phyloP scores from a whole-genome alignment of 352 stramenopile genomes.

The Pilasporangium apinafurcum region DNA sequence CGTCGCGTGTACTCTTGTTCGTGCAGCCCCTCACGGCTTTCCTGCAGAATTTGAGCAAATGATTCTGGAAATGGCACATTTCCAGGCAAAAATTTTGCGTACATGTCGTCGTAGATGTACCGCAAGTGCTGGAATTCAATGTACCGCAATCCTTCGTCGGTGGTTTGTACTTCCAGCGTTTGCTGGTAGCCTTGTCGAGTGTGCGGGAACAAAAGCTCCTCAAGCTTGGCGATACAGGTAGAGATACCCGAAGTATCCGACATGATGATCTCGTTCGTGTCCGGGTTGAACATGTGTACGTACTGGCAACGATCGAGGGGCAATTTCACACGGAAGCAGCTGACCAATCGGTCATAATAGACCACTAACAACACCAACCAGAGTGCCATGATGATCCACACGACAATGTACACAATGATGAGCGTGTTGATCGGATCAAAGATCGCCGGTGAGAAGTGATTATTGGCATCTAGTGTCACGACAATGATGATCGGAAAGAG shows the following conservation, averaged over 20 bases:
- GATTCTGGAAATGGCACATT: constrained; percentile 6
- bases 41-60: constrained; percentile 4
- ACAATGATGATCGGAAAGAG: constrained; percentile 9
- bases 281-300: constrained; percentile 14
- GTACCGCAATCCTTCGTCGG: constrained; percentile 7
- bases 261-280: constrained; percentile 11
- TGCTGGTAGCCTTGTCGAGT: constrained; percentile 7
- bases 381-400: constrained; percentile 7
- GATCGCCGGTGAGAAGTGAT: constrained; percentile 2
- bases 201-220: constrained; percentile 6
- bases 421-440: constrained; percentile 8
- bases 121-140: constrained; percentile 17
- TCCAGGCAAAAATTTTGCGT: constrained; percentile 11
- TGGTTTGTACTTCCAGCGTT: constrained; percentile 8
- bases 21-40: constrained; percentile 6
- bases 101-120: constrained; percentile 14
- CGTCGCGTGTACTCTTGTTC: constrained; percentile 6
- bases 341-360: constrained; percentile 7
- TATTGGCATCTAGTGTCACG: constrained; percentile 8
- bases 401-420: constrained; percentile 10
- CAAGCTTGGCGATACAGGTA: neutral
- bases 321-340: constrained; percentile 11
- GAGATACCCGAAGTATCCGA: constrained; percentile 5
- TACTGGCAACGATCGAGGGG: constrained; percentile 11
- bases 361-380: constrained; percentile 10